Evolutionary conservation across 2,329 filamentous ascomycete species (phyloP).

Genomic region (Trichophyton mentagrophytes): DNA sequence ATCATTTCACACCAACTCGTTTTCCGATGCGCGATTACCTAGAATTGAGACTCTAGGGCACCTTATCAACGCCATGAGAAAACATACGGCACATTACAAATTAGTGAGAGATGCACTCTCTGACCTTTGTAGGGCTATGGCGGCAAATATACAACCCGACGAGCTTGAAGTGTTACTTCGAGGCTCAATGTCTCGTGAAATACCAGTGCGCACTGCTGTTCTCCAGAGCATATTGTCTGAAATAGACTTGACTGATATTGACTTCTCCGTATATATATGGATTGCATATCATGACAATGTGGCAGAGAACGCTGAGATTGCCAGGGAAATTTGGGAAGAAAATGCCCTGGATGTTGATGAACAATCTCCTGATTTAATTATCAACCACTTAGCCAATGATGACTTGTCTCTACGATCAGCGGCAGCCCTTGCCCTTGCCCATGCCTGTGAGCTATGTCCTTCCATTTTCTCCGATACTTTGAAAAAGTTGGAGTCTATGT

Average conservation of each 20-base stretch:
- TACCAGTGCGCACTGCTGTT: constrained; percentile 67
- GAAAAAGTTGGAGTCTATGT: constrained; percentile 53
- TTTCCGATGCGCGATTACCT: constrained; percentile 59
- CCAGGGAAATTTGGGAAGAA: constrained; percentile 86
- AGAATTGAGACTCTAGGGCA: constrained; percentile 58
- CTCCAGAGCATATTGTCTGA: constrained; percentile 84
- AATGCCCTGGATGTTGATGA: constrained; percentile 61
- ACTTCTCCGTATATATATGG: constrained; percentile 85
- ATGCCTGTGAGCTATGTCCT: constrained; percentile 52
- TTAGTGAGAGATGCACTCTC: constrained; percentile 83
- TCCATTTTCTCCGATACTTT: constrained; percentile 51
- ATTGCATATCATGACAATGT: constrained; percentile 83
- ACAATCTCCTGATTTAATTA: constrained; percentile 52
- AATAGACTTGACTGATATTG: constrained; percentile 76
- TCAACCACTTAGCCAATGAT: constrained; percentile 66
- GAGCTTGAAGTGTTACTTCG: constrained; percentile 68
- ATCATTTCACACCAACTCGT: constrained; percentile 74
- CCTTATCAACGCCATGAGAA: constrained; percentile 72
- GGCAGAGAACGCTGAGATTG: constrained; percentile 72
- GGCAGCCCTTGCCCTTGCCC: constrained; percentile 67
- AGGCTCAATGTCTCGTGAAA: constrained; percentile 66
- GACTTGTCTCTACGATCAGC: constrained; percentile 74
- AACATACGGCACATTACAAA: constrained; percentile 87
- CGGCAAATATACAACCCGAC: constrained; percentile 59
- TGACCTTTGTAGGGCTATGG: constrained; percentile 72